Base-by-base conservation (phyloP, 2,329 filamentous ascomycete genomes). In the Aspergillus felis region DNA sequence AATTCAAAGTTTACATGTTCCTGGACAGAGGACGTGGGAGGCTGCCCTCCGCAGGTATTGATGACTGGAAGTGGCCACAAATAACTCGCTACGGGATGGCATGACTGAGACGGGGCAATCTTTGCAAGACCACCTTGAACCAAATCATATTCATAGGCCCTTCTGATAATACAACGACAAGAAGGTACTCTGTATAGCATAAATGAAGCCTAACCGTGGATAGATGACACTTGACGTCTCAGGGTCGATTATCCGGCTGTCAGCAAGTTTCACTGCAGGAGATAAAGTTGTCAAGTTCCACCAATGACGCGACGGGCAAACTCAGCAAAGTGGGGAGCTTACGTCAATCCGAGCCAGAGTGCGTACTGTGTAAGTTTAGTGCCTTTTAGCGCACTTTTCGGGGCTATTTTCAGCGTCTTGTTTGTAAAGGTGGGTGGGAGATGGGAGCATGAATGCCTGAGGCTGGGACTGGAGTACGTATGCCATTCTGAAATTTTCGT, bases 341-440 rank as follows among this genome's bases (percentile, higher is more conserved):
- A 64, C 63, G 63, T 65, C 61, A 63, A 59, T 54, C 27, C 49
- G 44, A 14, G 24, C 54, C 49, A 56, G 58, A 55, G 55, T 14
- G 22, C 22, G 50, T n/a, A n/a, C n/a, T n/a, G n/a, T n/a, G n/a
- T 56, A 38, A 49, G 29, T 56, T 48, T 42, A 50, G 27, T 50
- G 24, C 17, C 14, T 47, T 50, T 52, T 46, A 24, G 24, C 35
- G 22, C 22, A 7, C 10, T 47, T 27, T 47, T 44, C 22, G 9
- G 7, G n/a, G 8, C 20, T 46, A 46, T 46, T 46, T 46, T 22
- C 42, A 46, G 42, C 22, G 14, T 44, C 9, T 17, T 35, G 12
- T 17, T 35, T 35, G 32, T 17, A 17, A 17, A 38, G 32, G 32
- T 7, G 32, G 32, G 32, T 35, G 32, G 32, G 14, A 7, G 32